phyloP scores from a whole-genome alignment of 2,329 filamentous ascomycete species.

The Ophiostoma populinum region DNA sequence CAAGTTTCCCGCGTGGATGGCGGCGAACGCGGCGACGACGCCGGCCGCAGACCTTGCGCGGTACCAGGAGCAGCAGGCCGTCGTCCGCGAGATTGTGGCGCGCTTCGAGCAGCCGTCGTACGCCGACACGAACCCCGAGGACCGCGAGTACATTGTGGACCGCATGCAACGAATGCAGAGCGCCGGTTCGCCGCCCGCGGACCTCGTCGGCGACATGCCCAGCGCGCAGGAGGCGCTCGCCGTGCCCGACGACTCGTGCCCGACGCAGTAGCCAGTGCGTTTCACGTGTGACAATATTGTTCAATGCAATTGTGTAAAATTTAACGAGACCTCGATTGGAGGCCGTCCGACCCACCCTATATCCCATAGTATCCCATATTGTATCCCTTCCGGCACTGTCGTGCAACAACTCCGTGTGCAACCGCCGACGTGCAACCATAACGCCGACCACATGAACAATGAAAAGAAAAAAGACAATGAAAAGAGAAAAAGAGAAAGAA shows the following conservation, averaged over 20 bases:
- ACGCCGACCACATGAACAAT: no score
- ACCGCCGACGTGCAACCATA: no score
- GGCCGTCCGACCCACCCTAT: no score
- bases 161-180: constrained; percentile 99
- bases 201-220: constrained; percentile 79
- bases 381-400: no score
- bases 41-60: constrained; percentile 56
- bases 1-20: constrained; percentile 83
- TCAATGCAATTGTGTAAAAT: no score
- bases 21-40: constrained; percentile 51
- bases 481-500: background rate
- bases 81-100: constrained; percentile 73
- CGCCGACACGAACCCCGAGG: constrained; percentile 60
- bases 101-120: constrained; percentile 77
- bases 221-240: constrained; percentile 58
- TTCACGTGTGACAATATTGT: no score
- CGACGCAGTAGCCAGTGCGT: constrained; percentile 38
- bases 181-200: constrained; percentile 73
- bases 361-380: no score
- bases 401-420: no score
- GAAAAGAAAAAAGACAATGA: background rate
- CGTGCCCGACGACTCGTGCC: constrained; percentile 43
- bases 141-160: constrained; percentile 87
- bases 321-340: no score
- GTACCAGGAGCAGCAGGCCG: constrained; percentile 61